phyloP scores from a whole-genome alignment of 352 stramenopile species.

The Thalassiosira exigua region DNA sequence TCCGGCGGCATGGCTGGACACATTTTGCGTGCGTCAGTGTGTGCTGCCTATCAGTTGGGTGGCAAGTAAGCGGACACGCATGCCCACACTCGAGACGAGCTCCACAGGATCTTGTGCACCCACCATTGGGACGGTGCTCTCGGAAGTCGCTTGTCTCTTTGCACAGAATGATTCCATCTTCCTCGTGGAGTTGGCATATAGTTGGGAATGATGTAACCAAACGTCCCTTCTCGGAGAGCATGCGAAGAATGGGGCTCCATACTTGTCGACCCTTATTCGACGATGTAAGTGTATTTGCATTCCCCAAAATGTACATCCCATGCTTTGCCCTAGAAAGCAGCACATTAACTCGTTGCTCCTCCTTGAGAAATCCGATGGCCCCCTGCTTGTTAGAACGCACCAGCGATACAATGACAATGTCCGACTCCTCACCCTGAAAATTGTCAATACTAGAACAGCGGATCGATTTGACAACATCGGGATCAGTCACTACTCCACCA shows the following conservation, averaged over 20 bases:
- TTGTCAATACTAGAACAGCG: constrained; percentile 89
- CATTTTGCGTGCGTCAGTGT: constrained; percentile 65
- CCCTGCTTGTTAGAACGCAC: constrained; percentile 90
- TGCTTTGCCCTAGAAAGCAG: constrained; percentile 93
- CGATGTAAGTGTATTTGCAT: constrained; percentile 58
- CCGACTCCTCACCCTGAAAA: constrained; percentile 94
- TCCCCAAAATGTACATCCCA: constrained; percentile 90
- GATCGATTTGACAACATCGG: constrained; percentile 47
- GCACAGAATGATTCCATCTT: constrained; percentile 45
- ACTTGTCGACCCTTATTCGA: constrained; percentile 65
- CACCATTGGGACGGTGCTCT: constrained; percentile 83
- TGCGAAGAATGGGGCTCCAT: constrained; percentile 81
- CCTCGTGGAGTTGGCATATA: constrained; percentile 72
- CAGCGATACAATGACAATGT: constrained; percentile 95
- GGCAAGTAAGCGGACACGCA: constrained; percentile 78
- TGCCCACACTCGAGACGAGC: constrained; percentile 74
- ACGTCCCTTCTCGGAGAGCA: constrained; percentile 70
- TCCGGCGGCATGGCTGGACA: constrained; percentile 77
- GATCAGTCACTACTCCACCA: constrained; percentile 17
- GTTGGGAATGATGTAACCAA: constrained; percentile 57
- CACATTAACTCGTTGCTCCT: constrained; percentile 95
- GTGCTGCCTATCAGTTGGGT: constrained; percentile 78
- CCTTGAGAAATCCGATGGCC: constrained; percentile 92
- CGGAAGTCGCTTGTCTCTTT: constrained; percentile 68
- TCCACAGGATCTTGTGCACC: constrained; percentile 80